phyloP scores from a whole-genome alignment of 2,329 filamentous ascomycete species.

The Neospermospora avenae region DNA sequence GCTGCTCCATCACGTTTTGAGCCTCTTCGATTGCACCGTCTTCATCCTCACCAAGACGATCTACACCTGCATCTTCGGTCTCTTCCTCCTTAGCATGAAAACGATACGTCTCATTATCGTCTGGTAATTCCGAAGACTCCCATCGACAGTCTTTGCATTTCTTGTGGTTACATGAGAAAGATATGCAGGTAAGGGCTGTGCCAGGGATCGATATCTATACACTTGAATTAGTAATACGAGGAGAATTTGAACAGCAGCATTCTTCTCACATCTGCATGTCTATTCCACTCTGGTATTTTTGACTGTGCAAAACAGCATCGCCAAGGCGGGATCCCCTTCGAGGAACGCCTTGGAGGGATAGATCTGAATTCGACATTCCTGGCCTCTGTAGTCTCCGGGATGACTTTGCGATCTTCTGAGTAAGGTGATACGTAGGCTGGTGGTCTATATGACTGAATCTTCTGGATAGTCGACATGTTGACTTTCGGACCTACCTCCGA shows the following conservation, averaged over 20 bases:
- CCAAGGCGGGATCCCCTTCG: neutral
- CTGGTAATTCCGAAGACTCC: neutral
- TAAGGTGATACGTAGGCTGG: neutral
- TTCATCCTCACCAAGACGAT: neutral
- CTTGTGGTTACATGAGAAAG: neutral
- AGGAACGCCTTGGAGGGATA: neutral
- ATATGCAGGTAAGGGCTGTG: neutral
- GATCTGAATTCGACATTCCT: no score
- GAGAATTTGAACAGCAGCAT: neutral
- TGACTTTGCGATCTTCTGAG: neutral
- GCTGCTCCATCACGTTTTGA: neutral
- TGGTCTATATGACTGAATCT: neutral
- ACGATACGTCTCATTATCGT: no score
- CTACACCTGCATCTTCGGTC: neutral
- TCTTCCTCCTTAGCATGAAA: neutral
- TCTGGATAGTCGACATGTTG: neutral
- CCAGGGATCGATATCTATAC: neutral
- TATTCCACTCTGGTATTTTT: neutral
- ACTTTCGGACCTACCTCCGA: neutral
- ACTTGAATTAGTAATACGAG: neutral
- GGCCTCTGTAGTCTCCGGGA: neutral
- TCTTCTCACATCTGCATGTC: neutral
- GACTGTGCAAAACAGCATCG: neutral
- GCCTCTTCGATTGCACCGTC: neutral
- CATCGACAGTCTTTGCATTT: neutral